A percentile compares a stretch with the other conserved stretches of the same genome.
These are phyloP conservation scores for Penicilliopsis zonata DNA, from an alignment of 495 filamentous ascomycete species.

Conservation along the genomic window DNA sequence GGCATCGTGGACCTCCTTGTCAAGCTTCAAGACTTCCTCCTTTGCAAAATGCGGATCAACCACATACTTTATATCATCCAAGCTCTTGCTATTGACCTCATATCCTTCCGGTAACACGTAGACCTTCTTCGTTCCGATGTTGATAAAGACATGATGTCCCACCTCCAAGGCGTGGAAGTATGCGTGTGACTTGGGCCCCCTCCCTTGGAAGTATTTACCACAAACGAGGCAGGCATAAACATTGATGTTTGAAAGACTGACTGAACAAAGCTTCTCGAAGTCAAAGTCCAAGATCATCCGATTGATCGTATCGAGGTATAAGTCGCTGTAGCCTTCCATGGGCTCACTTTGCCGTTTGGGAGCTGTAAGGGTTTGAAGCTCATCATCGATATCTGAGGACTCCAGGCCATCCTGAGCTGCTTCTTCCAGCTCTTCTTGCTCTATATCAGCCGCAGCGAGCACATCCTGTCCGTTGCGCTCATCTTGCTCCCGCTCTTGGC, in stretches of 20 bases:
- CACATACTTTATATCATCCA: slow-evolving; percentile 98
- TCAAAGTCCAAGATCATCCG: slow-evolving; percentile 82
- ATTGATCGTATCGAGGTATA: slow-evolving; percentile 97
- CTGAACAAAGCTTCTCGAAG: slow-evolving; percentile 95
- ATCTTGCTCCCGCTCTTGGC: slow-evolving; percentile 19
- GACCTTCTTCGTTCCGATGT: slow-evolving; percentile 88
- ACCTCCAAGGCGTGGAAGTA: slow-evolving; percentile 97
- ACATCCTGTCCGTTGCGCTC: slow-evolving; percentile 26
- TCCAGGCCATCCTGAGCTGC: slow-evolving; percentile 16
- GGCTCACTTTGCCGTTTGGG: slow-evolving; percentile 60
- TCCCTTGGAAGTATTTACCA: slow-evolving; percentile 93
- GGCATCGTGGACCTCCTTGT: slow-evolving; percentile 60
- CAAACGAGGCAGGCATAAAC: slow-evolving; percentile 97
- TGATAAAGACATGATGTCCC: slow-evolving; percentile 94
- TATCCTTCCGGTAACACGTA: slow-evolving; percentile 97
- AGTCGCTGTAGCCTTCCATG: slow-evolving; percentile 80
- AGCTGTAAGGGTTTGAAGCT: slow-evolving; percentile 26
- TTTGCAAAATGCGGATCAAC: slow-evolving; percentile 82
- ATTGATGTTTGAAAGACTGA: slow-evolving; percentile 94
- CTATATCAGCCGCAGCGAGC: slow-evolving; percentile 24
- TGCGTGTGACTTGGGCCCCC: slow-evolving; percentile 86
- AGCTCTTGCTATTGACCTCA: slow-evolving; percentile 86
- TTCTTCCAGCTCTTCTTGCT: slow-evolving; percentile 30
- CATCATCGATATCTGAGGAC: slow-evolving; percentile 25
- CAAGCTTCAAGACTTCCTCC: slow-evolving; percentile 65